Evolutionary conservation across 345 rosid species (phyloP).

Genomic region (Citrus inodora): DNA sequence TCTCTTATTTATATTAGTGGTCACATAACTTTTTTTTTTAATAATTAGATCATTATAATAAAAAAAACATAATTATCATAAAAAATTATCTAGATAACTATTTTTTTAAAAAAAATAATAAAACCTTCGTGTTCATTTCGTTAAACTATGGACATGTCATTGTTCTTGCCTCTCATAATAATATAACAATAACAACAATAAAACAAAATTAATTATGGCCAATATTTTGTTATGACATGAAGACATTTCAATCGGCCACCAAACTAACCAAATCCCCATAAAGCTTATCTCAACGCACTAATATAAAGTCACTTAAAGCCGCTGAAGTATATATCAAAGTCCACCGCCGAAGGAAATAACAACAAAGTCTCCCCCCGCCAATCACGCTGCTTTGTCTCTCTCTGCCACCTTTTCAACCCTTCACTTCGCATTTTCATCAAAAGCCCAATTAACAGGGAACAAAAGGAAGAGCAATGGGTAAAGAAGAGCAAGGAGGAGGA

Average conservation of each 20-base stretch:
- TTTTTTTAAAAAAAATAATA: too few species aligned
- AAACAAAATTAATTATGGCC: too few species aligned
- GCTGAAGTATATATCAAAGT: neutral
- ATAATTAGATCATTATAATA: too few species aligned
- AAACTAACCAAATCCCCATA: neutral
- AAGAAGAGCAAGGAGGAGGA: constrained; percentile 27
- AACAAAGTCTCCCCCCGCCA: constrained; percentile 29
- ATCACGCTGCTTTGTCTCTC: constrained; percentile 44
- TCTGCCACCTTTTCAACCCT: constrained; percentile 20
- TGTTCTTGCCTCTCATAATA: too few species aligned
- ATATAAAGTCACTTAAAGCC: neutral
- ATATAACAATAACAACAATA: too few species aligned
- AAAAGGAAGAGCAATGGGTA: constrained; percentile 35
- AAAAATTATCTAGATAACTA: too few species aligned
- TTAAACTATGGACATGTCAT: too few species aligned
- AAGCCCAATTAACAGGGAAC: neutral
- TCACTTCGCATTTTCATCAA: constrained; percentile 2
- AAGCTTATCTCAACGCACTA: neutral
- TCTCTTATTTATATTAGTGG: too few species aligned
- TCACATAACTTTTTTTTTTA: too few species aligned
- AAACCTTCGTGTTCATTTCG: too few species aligned
- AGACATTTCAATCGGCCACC: neutral
- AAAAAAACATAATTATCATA: too few species aligned
- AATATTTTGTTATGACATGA: too few species aligned
- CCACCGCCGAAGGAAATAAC: neutral